Base-by-base conservation (phyloP, 2,329 filamentous ascomycete genomes). In the Fusarium sp. region DNA sequence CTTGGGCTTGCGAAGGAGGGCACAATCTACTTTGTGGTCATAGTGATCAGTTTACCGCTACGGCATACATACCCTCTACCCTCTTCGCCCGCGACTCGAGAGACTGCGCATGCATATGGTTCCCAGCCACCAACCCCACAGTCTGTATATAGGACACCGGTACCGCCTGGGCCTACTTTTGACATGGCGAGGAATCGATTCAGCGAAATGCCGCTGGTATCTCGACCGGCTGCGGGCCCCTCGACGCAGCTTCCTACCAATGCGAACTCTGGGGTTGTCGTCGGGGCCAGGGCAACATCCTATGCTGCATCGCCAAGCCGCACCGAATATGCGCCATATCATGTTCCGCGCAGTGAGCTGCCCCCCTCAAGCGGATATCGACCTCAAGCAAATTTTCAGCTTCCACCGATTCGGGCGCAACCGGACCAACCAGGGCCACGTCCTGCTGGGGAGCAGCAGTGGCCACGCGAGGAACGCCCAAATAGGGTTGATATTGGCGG, bases 1-100 rank as follows among this genome's bases (percentile, higher is more conserved):
- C 70, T 88, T 34, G 85, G 85, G 1, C 77, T 89, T 28, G 83
- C 81, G 11, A 88, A 87, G 67, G 82, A 83, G 60, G 83, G 85
- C 5, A 86, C 85, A 35, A 85, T 87, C 55, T 89, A 86, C 71
- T 88, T 88, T 64, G 80, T 89, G 38, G 83, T 87, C 7, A 66
- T 88, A 51, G 64, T 81, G 36, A 70, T 87, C 55, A 75, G 66
- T 25, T 62, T 77, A 1, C 70, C 73, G 1, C 57, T 75, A 3
- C 77, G 77, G 34, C 72, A 76, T 40, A 74, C 79, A 26, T 81
- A 81, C 47, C 78, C 78, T 4, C 42, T 68, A 8, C 78, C 80
- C 3, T 79, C 80, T 5, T 80, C 82, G 11, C 78, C 79, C 13
- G 77, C 81, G 48, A 65, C 75, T 10, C 74, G 80, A 53, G 80